A percentile compares a stretch with the other conserved stretches of the same genome.
phyloP scores from a whole-genome alignment of 768 basidiomycete species.

The Leccinum ochraceum region DNA sequence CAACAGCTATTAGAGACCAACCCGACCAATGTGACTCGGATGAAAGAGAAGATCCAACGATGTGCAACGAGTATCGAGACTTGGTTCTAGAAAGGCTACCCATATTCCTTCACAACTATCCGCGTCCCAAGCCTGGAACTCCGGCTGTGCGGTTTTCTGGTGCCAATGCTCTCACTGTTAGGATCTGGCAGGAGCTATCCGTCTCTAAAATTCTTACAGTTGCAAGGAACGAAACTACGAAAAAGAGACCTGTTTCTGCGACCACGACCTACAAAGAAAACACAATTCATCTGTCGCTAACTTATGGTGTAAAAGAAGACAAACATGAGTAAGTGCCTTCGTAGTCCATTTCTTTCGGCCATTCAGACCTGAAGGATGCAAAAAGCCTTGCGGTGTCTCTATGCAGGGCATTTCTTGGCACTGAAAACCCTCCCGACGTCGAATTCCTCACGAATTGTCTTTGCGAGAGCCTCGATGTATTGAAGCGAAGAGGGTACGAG shows the following conservation, averaged over 20 bases:
- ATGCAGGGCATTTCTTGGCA: slow-evolving; percentile 72
- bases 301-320: slow-evolving; percentile 66
- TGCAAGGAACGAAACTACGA: slow-evolving; percentile 44
- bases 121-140: slow-evolving; percentile 35
- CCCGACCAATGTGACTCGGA: too few species aligned
- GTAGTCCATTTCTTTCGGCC: neutral
- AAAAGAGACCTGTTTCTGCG: slow-evolving; percentile 67
- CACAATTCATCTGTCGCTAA: slow-evolving; percentile 70
- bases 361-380: neutral
- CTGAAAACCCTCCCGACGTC: slow-evolving; percentile 78
- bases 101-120: too few species aligned
- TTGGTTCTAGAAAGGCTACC: too few species aligned
- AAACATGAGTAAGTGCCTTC: slow-evolving; percentile 72
- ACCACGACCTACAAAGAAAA: slow-evolving; percentile 53
- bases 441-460: slow-evolving; percentile 88
- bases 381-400: slow-evolving; percentile 77
- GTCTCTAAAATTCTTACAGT: slow-evolving; percentile 60
- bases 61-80: too few species aligned
- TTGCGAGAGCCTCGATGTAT: slow-evolving; percentile 79
- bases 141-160: slow-evolving; percentile 57
- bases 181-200: slow-evolving; percentile 57
- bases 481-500: slow-evolving; percentile 81
- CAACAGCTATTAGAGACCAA: too few species aligned
- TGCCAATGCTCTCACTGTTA: slow-evolving; percentile 56
- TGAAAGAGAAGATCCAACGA: too few species aligned